Evolutionary conservation across 257 asterid species (phyloP), one percentile per base, ranked within the genome.

Genomic region (Solanum rostratum): DNA sequence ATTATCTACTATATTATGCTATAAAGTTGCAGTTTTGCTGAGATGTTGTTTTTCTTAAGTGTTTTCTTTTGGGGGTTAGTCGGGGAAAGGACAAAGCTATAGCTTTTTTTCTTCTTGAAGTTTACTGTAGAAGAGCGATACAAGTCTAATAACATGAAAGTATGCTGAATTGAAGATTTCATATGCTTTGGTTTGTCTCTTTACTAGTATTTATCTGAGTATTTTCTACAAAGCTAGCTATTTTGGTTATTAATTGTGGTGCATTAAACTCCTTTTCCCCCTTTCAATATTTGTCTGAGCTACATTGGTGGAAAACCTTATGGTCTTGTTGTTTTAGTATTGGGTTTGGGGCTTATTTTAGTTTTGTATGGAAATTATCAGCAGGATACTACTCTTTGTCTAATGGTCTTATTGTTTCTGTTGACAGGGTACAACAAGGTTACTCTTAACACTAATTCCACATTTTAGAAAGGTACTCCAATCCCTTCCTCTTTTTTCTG

Each of bases 381-480:
- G 79, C 3, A 11, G 55, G n/a, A 71, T 43, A 15, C 10, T 53
- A 4, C 45, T 60, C 20, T 46, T 18, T 20, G 41, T 22, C 22
- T 22, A 45, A 45, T 46, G 66, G 80, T 63, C 85, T 85, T 41
- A 83, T 84, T 37, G 69, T 84, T 62, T 46, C 68, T 84, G 37
- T 87, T 82, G 24, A 79, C 98, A 97, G 99, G 99, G 99, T 68
- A 78, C 85, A 54, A 94, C 99, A 27, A 93, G 94, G 85, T 93
- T 97, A 87, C 84, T 97, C 90, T 84, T 95, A 84, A 97, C 98
- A 60, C 79, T 89, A 55, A 97, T 97, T 86, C 99, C 98, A 15
- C 94, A 95, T 88, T 97, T 97, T 90, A 87, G 99, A 90, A 94
- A 95, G 99, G 98, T 97, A 89, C 73, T 33, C 39, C 22, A 22